Conservation (phyloP, 768 basidiomycete genomes). For the Pholiota molesta region DNA sequence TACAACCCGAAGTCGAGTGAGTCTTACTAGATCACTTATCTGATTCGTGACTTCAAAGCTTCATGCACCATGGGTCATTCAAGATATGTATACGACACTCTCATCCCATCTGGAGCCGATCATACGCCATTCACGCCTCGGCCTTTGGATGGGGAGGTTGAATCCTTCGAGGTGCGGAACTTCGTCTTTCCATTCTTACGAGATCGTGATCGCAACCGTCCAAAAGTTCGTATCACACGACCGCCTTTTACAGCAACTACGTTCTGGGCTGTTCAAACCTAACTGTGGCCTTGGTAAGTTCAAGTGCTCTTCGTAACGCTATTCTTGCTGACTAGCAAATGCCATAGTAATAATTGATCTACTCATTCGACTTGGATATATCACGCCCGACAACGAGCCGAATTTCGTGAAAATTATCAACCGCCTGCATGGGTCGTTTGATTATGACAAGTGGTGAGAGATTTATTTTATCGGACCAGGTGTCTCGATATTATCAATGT, state of each 20-base stretch:
- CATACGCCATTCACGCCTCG: conserved; percentile 59
- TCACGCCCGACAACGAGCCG: conserved; percentile 89
- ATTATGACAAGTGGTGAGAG: conserved; percentile 55
- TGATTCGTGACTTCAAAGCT: background rate
- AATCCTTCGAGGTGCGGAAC: conserved; percentile 76
- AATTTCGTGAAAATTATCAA: conserved; percentile 78
- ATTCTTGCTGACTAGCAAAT: background rate
- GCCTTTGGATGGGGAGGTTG: conserved; percentile 92
- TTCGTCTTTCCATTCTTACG: background rate
- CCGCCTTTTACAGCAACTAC: conserved; percentile 66
- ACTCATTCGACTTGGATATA: conserved; percentile 80
- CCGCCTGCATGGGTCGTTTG: conserved; percentile 72
- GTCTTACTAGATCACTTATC: conserved; percentile 19
- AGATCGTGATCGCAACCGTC: background rate
- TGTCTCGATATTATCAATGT: background rate
- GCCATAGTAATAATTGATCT: conserved; percentile 82
- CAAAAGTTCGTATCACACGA: conserved; percentile 68
- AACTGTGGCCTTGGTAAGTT: conserved; percentile 81
- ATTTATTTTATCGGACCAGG: background rate
- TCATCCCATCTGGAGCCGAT: conserved; percentile 57
- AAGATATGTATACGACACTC: conserved; percentile 86
- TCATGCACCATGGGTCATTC: background rate
- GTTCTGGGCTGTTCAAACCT: conserved; percentile 80
- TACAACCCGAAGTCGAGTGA: conserved; percentile 88
- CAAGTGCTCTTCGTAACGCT: background rate